Evolutionary conservation across 1,139 yeast genomes (phyloP).

Genomic region (Candida mesenterica): DNA sequence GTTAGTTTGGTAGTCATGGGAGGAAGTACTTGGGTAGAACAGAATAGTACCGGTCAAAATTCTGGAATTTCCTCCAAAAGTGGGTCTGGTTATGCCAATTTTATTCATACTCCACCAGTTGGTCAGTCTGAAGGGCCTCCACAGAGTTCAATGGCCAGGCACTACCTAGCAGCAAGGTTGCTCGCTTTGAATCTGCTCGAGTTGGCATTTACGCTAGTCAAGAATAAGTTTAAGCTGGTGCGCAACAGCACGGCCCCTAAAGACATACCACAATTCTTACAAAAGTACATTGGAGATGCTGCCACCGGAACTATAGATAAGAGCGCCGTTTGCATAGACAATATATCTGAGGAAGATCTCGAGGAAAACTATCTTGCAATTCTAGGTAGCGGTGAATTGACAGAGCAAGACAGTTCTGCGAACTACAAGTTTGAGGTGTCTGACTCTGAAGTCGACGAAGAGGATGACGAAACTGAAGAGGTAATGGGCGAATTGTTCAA

Average conservation of each 20-base stretch:
- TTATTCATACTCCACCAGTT: constrained; percentile 28
- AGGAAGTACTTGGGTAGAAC: constrained; percentile 60
- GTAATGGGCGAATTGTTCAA: constrained; percentile 26
- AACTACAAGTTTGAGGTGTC: constrained; percentile 31
- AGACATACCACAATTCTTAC: constrained; percentile 28
- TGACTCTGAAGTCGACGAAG: constrained; percentile 18
- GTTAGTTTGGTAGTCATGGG: constrained; percentile 49
- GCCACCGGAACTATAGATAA: constrained; percentile 6
- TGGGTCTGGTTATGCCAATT: constrained; percentile 41
- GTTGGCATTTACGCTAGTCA: constrained; percentile 23
- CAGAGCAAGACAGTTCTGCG: constrained; percentile 48
- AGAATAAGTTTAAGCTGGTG: constrained; percentile 9
- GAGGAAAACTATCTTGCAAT: constrained; percentile 22
- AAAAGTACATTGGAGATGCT: constrained; percentile 13
- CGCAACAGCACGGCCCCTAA: constrained; percentile 4
- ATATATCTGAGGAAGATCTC: constrained; percentile 24
- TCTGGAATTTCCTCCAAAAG: too few relatives aligned
- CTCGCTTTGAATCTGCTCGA: constrained; percentile 23
- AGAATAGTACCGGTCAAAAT: constrained; percentile 12
- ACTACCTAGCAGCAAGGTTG: constrained; percentile 19
- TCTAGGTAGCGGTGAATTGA: constrained; percentile 28
- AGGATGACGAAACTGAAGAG: constrained; percentile 16
- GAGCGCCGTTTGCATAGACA: constrained; percentile 24
- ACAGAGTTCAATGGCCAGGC: constrained; percentile 21
- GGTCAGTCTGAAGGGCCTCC: constrained; percentile 12